Conservation (phyloP, 1,139 yeast species). For the Suhomyces panamericanus region DNA sequence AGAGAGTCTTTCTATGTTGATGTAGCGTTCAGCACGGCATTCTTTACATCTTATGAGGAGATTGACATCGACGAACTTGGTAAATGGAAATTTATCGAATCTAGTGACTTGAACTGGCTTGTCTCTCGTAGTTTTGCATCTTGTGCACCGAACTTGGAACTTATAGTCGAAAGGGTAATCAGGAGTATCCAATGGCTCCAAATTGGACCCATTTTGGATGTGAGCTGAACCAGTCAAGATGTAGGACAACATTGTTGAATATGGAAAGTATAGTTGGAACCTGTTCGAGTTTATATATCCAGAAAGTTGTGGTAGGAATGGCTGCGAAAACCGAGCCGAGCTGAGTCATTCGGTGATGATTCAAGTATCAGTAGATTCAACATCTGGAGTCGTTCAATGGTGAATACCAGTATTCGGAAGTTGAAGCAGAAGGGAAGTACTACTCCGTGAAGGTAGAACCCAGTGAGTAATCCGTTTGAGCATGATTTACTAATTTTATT, state of each 20-base stretch:
- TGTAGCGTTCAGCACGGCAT: slow-evolving; percentile 21
- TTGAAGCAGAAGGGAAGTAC: no score
- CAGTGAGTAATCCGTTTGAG: no score
- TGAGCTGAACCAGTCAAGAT: slow-evolving; percentile 15
- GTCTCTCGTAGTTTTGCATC: slow-evolving; percentile 19
- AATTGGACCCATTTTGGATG: slow-evolving; percentile 18
- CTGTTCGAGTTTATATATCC: not conserved
- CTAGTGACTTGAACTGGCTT: slow-evolving; percentile 23
- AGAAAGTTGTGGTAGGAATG: not conserved
- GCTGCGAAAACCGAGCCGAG: slow-evolving; percentile 10
- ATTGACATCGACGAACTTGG: slow-evolving; percentile 21
- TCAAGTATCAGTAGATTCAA: no score
- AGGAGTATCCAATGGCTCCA: slow-evolving; percentile 20
- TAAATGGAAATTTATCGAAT: slow-evolving; percentile 17
- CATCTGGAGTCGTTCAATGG: no score
- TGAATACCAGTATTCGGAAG: no score
- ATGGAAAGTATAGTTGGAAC: not conserved
- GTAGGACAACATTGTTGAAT: slow-evolving; percentile 8
- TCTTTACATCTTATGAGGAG: slow-evolving; percentile 21
- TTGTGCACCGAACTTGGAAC: slow-evolving; percentile 20
- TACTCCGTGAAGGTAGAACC: no score
- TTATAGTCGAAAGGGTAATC: slow-evolving; percentile 22
- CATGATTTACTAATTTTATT: no score
- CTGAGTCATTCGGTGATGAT: slow-evolving; percentile 9
- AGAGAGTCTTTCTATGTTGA: slow-evolving; percentile 15